phyloP scores from a whole-genome alignment of 345 rosid species.

The Camelina sativa region DNA sequence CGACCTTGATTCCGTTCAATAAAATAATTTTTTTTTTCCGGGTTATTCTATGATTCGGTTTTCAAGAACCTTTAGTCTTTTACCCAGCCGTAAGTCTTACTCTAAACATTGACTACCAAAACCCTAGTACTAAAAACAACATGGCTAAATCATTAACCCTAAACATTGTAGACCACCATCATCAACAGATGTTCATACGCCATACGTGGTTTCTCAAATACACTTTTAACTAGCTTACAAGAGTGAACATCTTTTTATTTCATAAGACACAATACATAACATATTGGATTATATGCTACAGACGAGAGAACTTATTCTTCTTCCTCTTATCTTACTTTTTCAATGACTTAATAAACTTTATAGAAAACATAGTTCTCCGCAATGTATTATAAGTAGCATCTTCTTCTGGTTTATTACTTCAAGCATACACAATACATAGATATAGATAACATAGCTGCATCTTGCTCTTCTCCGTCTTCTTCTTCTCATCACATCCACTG shows the following conservation, averaged over 20 bases:
- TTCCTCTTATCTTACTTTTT: constrained; percentile 5
- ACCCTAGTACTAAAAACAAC: too few relatives aligned
- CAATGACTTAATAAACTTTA: constrained; percentile 18
- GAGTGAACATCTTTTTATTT: neutral
- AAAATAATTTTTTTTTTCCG: too few relatives aligned
- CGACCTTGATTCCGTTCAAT: too few relatives aligned
- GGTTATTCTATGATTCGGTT: too few relatives aligned
- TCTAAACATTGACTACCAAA: too few relatives aligned
- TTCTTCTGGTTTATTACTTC: constrained; percentile 25
- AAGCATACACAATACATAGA: constrained; percentile 37
- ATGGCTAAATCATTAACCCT: too few relatives aligned
- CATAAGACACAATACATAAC: neutral
- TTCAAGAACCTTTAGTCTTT: too few relatives aligned
- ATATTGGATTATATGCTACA: neutral
- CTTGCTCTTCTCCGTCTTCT: constrained; percentile 19
- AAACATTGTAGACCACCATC: neutral
- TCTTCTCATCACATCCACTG: constrained; percentile 32
- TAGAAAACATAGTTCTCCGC: constrained; percentile 12
- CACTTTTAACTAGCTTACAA: neutral
- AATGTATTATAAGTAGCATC: constrained; percentile 34
- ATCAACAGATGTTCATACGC: too few relatives aligned
- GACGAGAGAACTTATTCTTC: neutral
- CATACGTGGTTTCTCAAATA: neutral
- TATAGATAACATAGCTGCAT: constrained; percentile 28
- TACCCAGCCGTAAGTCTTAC: too few relatives aligned